A percentile compares a stretch with the other conserved stretches of the same genome.
These are phyloP conservation scores for Lachancea cidri DNA, from an alignment of 805 yeast species.

Conservation along the genomic window DNA sequence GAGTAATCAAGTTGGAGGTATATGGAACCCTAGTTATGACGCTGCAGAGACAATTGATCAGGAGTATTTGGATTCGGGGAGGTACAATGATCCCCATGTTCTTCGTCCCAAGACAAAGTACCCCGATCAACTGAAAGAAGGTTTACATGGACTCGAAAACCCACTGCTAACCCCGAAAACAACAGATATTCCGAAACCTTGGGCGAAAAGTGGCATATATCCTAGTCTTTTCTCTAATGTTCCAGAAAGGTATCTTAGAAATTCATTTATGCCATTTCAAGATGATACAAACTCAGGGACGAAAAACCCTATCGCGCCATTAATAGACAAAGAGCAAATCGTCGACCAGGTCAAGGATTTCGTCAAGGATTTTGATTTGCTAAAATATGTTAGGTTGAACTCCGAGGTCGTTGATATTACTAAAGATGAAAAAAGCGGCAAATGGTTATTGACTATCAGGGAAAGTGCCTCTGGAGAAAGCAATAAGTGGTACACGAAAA, in stretches of 20 bases:
- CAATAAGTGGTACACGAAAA: slow-evolving; percentile 35
- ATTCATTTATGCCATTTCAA: slow-evolving; percentile 15
- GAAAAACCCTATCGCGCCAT: slow-evolving; percentile 8
- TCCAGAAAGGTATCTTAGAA: slow-evolving; percentile 16
- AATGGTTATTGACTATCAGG: slow-evolving; percentile 15
- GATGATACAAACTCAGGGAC: too few relatives aligned
- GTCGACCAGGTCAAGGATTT: slow-evolving; percentile 13
- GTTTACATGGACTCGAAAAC: slow-evolving; percentile 7
- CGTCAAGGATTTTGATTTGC: slow-evolving; percentile 7
- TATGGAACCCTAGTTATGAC: slow-evolving; percentile 33
- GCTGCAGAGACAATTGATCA: slow-evolving; percentile 21
- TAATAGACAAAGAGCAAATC: slow-evolving; percentile 12
- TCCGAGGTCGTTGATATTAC: slow-evolving; percentile 18
- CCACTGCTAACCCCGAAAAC: slow-evolving; percentile 6
- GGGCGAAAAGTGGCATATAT: slow-evolving; percentile 18
- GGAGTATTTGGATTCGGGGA: slow-evolving; percentile 27
- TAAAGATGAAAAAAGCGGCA: slow-evolving; percentile 8
- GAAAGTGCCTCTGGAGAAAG: slow-evolving; percentile 23
- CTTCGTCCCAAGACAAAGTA: slow-evolving; percentile 19
- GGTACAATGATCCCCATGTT: slow-evolving; percentile 33
- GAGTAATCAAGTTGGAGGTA: slow-evolving; percentile 39
- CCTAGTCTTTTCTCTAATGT: slow-evolving; percentile 16
- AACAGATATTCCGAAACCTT: slow-evolving; percentile 1
- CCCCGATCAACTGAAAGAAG: slow-evolving; percentile 13
- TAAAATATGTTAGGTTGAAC: slow-evolving; percentile 9